A percentile compares a stretch with the other conserved stretches of the same genome.
Conservation (phyloP, 306 rosid species). For the Alnus glutinosa region DNA sequence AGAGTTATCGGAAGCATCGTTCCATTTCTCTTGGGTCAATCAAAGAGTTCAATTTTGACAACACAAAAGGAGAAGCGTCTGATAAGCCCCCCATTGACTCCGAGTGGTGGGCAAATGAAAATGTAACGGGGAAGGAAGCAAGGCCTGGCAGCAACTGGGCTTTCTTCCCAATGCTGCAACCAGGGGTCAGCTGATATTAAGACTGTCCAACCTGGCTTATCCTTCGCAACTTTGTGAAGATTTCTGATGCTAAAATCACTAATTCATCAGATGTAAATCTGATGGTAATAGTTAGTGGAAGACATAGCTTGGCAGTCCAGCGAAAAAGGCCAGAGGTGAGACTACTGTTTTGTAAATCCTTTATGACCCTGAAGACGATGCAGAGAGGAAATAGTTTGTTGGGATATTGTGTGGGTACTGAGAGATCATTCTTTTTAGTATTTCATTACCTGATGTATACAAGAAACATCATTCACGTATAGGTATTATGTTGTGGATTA, state of each 20-base stretch:
- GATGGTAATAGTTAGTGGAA: constrained; percentile 35
- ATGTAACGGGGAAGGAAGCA: constrained; percentile 52
- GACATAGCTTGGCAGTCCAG: constrained; percentile 27
- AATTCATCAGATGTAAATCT: constrained; percentile 47
- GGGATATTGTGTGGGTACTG: constrained; percentile 54
- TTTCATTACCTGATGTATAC: constrained; percentile 51
- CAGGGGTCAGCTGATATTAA: constrained; percentile 56
- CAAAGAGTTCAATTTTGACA: constrained; percentile 89
- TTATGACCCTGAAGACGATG: constrained; percentile 34
- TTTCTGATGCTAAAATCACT: constrained; percentile 34
- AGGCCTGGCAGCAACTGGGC: constrained; percentile 69
- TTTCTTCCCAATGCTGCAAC: constrained; percentile 79
- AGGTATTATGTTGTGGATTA: constrained; percentile 56
- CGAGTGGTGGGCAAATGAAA: constrained; percentile 81
- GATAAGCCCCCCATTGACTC: constrained; percentile 52
- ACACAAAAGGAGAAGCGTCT: constrained; percentile 60
- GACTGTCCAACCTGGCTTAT: constrained; percentile 33
- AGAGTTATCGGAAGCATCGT: constrained; percentile 58
- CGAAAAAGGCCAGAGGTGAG: constrained; percentile 40
- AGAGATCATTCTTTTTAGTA: constrained; percentile 56
- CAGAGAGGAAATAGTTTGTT: constrained; percentile 55
- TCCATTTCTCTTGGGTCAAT: constrained; percentile 62
- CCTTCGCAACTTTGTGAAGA: constrained; percentile 34
- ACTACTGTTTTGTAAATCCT: constrained; percentile 32
- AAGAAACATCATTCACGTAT: constrained; percentile 51